Evolutionary conservation across 345 rosid species (phyloP).

Genomic region (Salix caprea): DNA sequence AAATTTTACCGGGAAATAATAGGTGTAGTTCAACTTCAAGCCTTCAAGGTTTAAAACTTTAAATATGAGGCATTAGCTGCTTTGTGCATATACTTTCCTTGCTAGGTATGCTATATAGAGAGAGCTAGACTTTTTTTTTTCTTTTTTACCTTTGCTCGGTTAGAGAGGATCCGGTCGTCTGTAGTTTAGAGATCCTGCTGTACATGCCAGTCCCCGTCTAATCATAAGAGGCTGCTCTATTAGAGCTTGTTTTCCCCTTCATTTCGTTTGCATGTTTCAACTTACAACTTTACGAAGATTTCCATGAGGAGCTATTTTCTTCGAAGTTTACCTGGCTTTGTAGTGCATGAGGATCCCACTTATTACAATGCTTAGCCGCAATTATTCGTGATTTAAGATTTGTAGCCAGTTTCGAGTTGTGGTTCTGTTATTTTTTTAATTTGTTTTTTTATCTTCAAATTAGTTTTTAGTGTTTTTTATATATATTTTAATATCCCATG

Average conservation of each 20-base stretch:
- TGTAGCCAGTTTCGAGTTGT: too few species aligned
- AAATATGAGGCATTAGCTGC: conserved; percentile 5
- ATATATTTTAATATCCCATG: too few species aligned
- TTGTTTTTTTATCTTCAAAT: too few species aligned
- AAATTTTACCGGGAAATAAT: neutral
- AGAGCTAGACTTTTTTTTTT: neutral
- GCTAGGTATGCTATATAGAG: conserved; percentile 8
- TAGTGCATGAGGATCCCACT: too few species aligned
- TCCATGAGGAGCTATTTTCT: neutral
- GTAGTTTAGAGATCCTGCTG: conserved; percentile 26
- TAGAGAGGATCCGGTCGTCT: conserved; percentile 14
- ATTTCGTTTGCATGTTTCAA: neutral
- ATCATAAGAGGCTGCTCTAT: conserved; percentile 22
- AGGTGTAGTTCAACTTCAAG: conserved; percentile 11
- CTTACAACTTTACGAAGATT: neutral
- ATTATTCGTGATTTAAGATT: too few species aligned
- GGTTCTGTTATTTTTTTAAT: too few species aligned
- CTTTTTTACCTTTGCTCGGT: conserved; percentile 3
- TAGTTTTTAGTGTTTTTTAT: too few species aligned
- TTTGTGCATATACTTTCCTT: conserved; percentile 31
- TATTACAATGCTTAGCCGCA: too few species aligned
- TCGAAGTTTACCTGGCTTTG: too few species aligned
- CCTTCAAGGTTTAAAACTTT: neutral
- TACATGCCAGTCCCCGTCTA: conserved; percentile 22
- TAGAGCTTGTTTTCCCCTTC: conserved; percentile 10